Evolutionary conservation across 2,329 filamentous ascomycete species (phyloP).

Genomic region (Neofusicoccum cordaticola): DNA sequence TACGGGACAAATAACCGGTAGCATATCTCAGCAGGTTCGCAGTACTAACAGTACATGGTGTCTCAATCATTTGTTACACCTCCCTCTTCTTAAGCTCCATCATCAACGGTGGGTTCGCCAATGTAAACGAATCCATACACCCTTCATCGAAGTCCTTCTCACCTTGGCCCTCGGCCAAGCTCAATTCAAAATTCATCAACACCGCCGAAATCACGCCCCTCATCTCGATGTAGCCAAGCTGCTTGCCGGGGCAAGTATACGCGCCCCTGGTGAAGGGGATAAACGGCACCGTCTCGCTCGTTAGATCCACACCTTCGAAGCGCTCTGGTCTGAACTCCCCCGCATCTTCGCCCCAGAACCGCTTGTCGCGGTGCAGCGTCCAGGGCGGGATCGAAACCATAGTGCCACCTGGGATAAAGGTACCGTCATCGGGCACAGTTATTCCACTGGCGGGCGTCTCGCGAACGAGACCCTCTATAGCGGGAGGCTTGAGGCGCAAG

Average conservation of each 20-base stretch:
- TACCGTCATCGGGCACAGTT: slow-evolving; percentile 36
- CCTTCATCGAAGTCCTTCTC: slow-evolving; percentile 20
- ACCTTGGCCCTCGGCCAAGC: slow-evolving; percentile 23
- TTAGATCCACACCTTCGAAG: not conserved
- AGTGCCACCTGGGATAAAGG: slow-evolving; percentile 32
- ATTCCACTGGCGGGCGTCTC: slow-evolving; percentile 39
- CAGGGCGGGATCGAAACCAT: slow-evolving; percentile 24
- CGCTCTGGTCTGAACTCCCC: slow-evolving; percentile 8
- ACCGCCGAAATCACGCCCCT: slow-evolving; percentile 22
- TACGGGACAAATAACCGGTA: too few relatives aligned
- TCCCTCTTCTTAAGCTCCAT: slow-evolving; percentile 22
- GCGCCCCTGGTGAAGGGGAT: slow-evolving; percentile 1
- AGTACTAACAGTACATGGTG: too few relatives aligned
- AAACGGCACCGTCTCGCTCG: not conserved
- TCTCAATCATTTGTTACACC: not conserved
- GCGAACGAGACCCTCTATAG: slow-evolving; percentile 36
- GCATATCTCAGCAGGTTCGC: too few relatives aligned
- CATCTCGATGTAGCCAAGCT: slow-evolving; percentile 23
- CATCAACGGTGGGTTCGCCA: slow-evolving; percentile 29
- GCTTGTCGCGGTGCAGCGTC: slow-evolving; percentile 20
- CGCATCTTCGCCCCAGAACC: slow-evolving; percentile 27
- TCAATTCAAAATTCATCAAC: slow-evolving; percentile 23
- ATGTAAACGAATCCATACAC: slow-evolving; percentile 17
- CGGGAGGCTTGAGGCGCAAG: slow-evolving; percentile 41
- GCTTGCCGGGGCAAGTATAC: slow-evolving; percentile 21